Evolutionary conservation across 352 stramenopile genomes (phyloP).

Genomic region (Phytophthora tentaculata): DNA sequence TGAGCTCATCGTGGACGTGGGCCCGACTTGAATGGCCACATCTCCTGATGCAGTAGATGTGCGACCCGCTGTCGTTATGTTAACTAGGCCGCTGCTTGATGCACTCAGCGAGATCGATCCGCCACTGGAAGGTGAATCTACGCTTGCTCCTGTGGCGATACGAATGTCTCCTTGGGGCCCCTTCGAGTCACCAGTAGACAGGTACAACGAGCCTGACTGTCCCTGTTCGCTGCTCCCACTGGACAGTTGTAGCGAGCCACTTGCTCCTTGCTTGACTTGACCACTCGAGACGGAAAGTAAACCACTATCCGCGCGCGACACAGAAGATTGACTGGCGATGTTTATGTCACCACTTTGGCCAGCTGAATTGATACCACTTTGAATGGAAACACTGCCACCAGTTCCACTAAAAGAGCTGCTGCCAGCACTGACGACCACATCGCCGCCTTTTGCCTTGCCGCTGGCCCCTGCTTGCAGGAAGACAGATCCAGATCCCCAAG

Average conservation of each 20-base stretch:
- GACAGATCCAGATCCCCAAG: constrained; percentile 31
- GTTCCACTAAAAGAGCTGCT: constrained; percentile 23
- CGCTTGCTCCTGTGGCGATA: constrained; percentile 15
- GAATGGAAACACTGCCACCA: constrained; percentile 15
- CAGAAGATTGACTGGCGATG: constrained; percentile 29
- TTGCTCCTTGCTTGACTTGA: constrained; percentile 14
- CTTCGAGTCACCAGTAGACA: constrained; percentile 21
- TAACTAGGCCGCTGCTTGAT: constrained; percentile 4
- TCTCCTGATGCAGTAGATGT: constrained; percentile 13
- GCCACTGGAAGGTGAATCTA: constrained; percentile 11
- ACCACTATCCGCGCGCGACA: constrained; percentile 13
- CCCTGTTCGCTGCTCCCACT: constrained; percentile 16
- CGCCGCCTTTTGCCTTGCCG: constrained; percentile 13
- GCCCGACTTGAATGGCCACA: constrained; percentile 11
- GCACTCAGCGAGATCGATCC: constrained; percentile 19
- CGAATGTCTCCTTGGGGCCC: constrained; percentile 14
- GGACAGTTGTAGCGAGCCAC: constrained; percentile 20
- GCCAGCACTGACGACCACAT: constrained; percentile 17
- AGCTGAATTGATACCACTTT: constrained; percentile 18
- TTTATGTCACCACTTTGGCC: constrained; percentile 37
- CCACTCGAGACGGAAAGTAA: constrained; percentile 22
- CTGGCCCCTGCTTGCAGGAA: constrained; percentile 19
- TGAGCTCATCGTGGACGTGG: constrained; percentile 11
- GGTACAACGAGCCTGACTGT: constrained; percentile 19
- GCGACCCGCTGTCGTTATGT: constrained; percentile 15